Conservation (phyloP, 441 rosid genomes). For the Hypseocharis bilobata region DNA sequence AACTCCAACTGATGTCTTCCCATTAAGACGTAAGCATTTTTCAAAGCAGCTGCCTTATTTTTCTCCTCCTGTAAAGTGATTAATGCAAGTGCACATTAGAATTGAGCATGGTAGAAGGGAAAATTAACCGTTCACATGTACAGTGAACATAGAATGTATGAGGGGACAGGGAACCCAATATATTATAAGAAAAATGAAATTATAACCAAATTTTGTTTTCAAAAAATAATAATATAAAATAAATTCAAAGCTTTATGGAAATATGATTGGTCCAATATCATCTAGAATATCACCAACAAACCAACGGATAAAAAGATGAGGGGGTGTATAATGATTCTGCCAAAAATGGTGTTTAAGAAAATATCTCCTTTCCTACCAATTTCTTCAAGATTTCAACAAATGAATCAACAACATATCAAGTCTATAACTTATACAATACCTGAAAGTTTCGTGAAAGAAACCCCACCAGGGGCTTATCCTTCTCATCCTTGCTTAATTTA, state of each 20-base stretch:
- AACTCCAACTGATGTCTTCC: conserved; percentile 89
- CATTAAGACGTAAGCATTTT: conserved; percentile 93
- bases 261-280: neutral
- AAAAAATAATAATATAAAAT: no score
- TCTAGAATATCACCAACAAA: neutral
- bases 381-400: conserved; percentile 13
- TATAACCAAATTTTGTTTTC: no score
- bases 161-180: neutral
- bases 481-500: conserved; percentile 82
- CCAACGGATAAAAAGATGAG: neutral
- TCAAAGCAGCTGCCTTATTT: conserved; percentile 86
- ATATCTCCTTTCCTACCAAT: conserved; percentile 11
- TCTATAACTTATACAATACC: conserved; percentile 38
- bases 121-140: neutral
- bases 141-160: neutral
- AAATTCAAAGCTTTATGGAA: neutral
- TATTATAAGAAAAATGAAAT: neutral
- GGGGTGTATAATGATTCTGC: neutral
- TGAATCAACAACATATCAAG: conserved; percentile 10
- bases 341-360: conserved; percentile 1
- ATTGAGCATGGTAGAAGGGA: neutral
- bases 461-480: conserved; percentile 81
- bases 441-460: conserved; percentile 90
- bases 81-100: conserved; percentile 15
- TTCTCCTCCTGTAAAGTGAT: conserved; percentile 64